A percentile compares a stretch with the other conserved stretches of the same genome.
phyloP scores from a whole-genome alignment of 345 rosid genomes.

The Salix purpurea region DNA sequence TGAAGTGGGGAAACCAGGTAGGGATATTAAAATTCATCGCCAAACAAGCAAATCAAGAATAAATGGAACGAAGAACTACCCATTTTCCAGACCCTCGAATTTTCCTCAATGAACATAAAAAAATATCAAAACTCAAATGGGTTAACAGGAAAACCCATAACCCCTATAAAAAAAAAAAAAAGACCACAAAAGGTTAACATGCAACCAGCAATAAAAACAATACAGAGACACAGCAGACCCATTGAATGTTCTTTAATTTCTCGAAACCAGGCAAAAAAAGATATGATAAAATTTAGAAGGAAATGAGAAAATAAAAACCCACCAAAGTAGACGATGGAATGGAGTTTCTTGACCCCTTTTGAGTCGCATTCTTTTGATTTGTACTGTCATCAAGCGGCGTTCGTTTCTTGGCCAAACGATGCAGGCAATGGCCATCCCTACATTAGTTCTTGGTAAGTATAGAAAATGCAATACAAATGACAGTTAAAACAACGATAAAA shows the following conservation, averaged over 20 bases:
- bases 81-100: too few species aligned
- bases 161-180: not conserved
- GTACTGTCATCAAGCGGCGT: too few species aligned
- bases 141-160: not conserved
- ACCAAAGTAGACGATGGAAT: slow-evolving; percentile 35
- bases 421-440: too few species aligned
- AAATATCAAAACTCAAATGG: not conserved
- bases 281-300: not conserved
- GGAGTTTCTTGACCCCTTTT: too few species aligned
- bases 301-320: slow-evolving; percentile 10
- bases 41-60: not conserved
- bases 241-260: not conserved
- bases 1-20: too few species aligned
- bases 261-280: not conserved
- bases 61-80: not conserved
- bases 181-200: not conserved
- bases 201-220: not conserved
- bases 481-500: too few species aligned
- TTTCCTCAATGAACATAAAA: not conserved
- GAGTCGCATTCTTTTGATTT: too few species aligned
- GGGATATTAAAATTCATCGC: too few species aligned
- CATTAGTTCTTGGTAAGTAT: too few species aligned
- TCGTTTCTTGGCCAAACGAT: too few species aligned
- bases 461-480: too few species aligned
- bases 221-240: not conserved